Evolutionary conservation across 2,329 filamentous ascomycete genomes (phyloP).

Genomic region (Aspergillus jensenii): DNA sequence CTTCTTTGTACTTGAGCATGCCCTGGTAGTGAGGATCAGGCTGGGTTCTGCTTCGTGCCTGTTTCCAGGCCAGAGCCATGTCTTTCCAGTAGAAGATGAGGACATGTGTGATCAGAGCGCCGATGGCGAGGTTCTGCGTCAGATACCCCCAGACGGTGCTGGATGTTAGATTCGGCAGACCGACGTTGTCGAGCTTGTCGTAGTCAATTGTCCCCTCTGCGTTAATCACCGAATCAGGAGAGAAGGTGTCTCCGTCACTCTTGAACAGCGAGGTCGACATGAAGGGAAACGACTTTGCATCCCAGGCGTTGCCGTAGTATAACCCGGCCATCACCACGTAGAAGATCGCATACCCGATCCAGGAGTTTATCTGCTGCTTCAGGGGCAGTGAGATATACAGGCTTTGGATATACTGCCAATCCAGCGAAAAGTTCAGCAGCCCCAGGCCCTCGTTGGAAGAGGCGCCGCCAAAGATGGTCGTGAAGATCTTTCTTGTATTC

Average conservation of each 20-base stretch:
- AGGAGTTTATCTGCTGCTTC: slow-evolving; percentile 49
- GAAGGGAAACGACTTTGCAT: slow-evolving; percentile 23
- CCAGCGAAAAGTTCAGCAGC: slow-evolving; percentile 23
- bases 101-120: slow-evolving; percentile 26
- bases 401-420: slow-evolving; percentile 44
- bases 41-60: slow-evolving; percentile 17
- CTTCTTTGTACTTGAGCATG: slow-evolving; percentile 29
- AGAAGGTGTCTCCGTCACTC: slow-evolving; percentile 25
- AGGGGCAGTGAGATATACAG: slow-evolving; percentile 57
- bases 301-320: slow-evolving; percentile 28
- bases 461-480: slow-evolving; percentile 24
- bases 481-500: slow-evolving; percentile 11
- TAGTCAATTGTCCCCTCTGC: slow-evolving; percentile 26
- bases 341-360: slow-evolving; percentile 50
- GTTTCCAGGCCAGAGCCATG: slow-evolving; percentile 22
- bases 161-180: slow-evolving; percentile 28
- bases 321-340: slow-evolving; percentile 32
- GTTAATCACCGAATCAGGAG: slow-evolving; percentile 22
- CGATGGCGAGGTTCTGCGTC: slow-evolving; percentile 21
- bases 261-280: slow-evolving; percentile 34
- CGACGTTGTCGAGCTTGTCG: slow-evolving; percentile 23
- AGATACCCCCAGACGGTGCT: slow-evolving; percentile 24
- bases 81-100: slow-evolving; percentile 27
- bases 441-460: slow-evolving; percentile 27
- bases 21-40: slow-evolving; percentile 24